Conservation (phyloP, 352 stramenopile genomes). For the Phytopythium vexans region DNA sequence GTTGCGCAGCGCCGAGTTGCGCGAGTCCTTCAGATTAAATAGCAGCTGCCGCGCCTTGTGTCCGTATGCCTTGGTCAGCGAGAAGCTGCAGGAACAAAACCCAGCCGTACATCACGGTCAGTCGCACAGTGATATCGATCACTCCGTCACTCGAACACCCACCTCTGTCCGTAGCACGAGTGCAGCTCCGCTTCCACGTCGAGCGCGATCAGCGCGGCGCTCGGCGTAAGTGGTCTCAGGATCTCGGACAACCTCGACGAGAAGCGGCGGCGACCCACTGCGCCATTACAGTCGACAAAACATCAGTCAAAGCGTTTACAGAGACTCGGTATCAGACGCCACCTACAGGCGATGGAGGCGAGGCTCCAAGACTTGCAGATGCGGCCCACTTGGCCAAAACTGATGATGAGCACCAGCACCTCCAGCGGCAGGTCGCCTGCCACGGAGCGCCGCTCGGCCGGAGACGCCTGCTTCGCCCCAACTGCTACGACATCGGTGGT, state of each 20-base stretch:
- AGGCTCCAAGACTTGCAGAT: conserved; percentile 83
- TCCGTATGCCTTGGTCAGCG: conserved; percentile 71
- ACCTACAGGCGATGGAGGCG: conserved; percentile 52
- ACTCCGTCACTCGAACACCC: background rate
- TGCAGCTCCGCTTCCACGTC: conserved; percentile 64
- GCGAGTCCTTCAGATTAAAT: conserved; percentile 81
- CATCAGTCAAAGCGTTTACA: background rate
- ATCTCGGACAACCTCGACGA: conserved; percentile 48
- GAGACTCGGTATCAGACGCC: background rate
- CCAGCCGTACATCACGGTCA: background rate
- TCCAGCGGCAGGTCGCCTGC: conserved; percentile 64
- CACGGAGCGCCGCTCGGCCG: conserved; percentile 8
- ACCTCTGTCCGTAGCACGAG: conserved; percentile 54
- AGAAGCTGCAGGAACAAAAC: conserved; percentile 31
- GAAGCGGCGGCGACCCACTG: conserved; percentile 66
- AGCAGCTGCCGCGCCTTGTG: conserved; percentile 77
- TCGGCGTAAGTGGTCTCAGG: conserved; percentile 42
- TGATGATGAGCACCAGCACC: conserved; percentile 67
- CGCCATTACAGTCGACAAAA: background rate
- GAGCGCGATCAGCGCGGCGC: conserved; percentile 38
- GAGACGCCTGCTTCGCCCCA: background rate
- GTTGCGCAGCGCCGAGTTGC: conserved; percentile 62
- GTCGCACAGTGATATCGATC: background rate
- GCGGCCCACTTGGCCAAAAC: conserved; percentile 65
- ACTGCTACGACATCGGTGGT: background rate